Percentiles rank a stretch among this genome's conserved stretches.
Evolutionary conservation across 306 rosid species (phyloP).

Genomic region (Quercus glauca): DNA sequence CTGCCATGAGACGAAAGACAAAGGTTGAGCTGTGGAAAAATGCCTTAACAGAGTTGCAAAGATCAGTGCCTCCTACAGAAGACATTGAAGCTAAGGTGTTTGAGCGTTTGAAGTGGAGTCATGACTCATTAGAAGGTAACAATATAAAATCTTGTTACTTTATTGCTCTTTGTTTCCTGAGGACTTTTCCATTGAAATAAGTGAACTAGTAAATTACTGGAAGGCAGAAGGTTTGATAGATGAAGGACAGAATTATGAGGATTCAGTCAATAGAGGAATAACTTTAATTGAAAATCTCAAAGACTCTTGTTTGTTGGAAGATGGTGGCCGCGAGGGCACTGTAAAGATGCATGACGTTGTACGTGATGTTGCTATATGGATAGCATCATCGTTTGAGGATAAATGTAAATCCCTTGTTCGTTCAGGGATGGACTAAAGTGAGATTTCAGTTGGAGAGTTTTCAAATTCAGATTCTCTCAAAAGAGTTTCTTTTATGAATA

Average conservation of each 20-base stretch:
- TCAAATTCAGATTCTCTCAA: neutral
- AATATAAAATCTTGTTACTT: neutral
- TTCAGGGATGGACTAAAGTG: slow-evolving; percentile 10
- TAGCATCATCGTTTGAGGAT: neutral
- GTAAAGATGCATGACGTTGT: neutral
- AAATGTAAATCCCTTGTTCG: neutral
- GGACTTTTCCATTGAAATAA: neutral
- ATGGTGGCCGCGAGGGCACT: neutral
- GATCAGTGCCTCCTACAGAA: neutral
- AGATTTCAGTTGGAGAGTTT: neutral
- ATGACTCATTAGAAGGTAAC: neutral
- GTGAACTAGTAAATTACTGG: slow-evolving; percentile 9
- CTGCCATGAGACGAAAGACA: slow-evolving; percentile 23
- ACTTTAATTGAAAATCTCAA: neutral
- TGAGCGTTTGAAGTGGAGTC: slow-evolving; percentile 15
- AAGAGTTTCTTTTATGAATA: slow-evolving; percentile 19
- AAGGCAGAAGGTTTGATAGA: slow-evolving; percentile 6
- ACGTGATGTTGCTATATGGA: slow-evolving; percentile 9
- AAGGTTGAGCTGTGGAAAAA: slow-evolving; percentile 9
- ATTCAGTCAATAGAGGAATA: neutral
- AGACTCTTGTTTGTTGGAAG: neutral
- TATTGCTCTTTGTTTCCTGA: slow-evolving; percentile 14
- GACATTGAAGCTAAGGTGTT: neutral
- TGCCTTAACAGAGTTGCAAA: slow-evolving; percentile 12
- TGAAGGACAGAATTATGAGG: neutral